Base-by-base conservation (phyloP, 805 yeast genomes). In the Candida endomychidarum region DNA sequence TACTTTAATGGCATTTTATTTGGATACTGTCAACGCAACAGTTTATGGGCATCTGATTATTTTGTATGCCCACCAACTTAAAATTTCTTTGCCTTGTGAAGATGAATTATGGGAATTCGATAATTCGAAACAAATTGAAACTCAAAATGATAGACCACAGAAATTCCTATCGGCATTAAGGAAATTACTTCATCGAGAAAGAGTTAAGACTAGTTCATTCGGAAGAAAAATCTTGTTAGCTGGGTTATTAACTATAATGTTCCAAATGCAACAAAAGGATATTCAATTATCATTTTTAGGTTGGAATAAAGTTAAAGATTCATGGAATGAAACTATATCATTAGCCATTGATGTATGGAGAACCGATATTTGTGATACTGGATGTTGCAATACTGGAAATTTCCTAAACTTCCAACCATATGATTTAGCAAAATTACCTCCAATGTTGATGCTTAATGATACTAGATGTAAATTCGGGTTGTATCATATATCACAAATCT, bases 11-110 rank as follows among this genome's bases (percentile, higher is more conserved):
- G 67, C 53, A 30, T 67, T 48, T 51, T 62, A 50, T 42, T 53
- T 66, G 32, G 72, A 66, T 42, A 56, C 67, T 1, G 53, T 64
- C 5, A 52, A 61, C 37, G 63, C 70, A 3, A 56, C 67, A 2
- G 58, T 65, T 2, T 65, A 61, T 33, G 68, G 69, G 3, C 63
- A 58, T 32, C 47, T 46, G 34, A 42, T 53, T 1, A 44, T 54
- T 1, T 40, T 58, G 8, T 57, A 53, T 40, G 63, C 62, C 14
- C 54, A 58, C 39, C 61, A 58, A 37, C 53, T 58, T 19, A 57
- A 60, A 34, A 33, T 57, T 4, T 51, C 57, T 2, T 43, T 59
- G 25, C 63, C 64, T 2, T 59, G 63, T 43, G 61, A 58, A 21
- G 65, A 60, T 27, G 47, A 42, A 20, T 32, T 56, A 10, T 59